Evolutionary conservation across 2,329 filamentous ascomycete genomes (phyloP), one percentile per base, ranked within the genome.

Genomic region (Cladosporium sphaerospermum): DNA sequence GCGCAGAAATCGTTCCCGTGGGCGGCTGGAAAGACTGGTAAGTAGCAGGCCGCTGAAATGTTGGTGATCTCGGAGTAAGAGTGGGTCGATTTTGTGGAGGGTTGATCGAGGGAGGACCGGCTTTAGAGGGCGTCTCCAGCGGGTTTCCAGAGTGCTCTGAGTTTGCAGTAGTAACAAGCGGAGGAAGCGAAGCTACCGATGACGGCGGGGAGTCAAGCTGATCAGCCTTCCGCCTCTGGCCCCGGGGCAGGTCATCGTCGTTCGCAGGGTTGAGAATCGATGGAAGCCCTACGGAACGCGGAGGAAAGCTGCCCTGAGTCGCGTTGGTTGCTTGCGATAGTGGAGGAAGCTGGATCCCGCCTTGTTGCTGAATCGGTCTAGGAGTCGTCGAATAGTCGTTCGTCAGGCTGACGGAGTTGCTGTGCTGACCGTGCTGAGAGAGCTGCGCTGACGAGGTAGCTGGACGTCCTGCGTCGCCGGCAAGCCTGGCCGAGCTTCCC

Each of bases 21-120:
- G 70, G 66, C 32, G 69, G 68, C 44, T 71, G 71, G 34, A 77
- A 60, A 64, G 69, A 51, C 32, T 74, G 73, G 10, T 79, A 62
- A 60, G 78, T 82, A 14, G 75, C 71, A 23, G 77, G 72, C 56
- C 81, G 76, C 51, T 72, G 70, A 39, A 75, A 49, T 4, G 63
- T 68, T 9, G 81, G 81, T 9, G 82, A 83, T 57, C 76, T 74
- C 1, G 82, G 80, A 9, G 78, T 82, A 56, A 83, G 63, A n/a
- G 81, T 75, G 33, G 76, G 75, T 57, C 80, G 57, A 13, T 58
- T 50, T 5, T 50, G 57, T 33, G 28, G n/a, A 2, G 16, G 3
- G n/a, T 41, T 19, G 7, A 31, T 10, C 11, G 37, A 5, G 5
- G 28, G 23, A 36, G 28, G 28, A 14, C 42, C 23, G 16, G 37